Percentiles rank a stretch among this genome's conserved stretches.
Conservation (phyloP, 257 asterid species). For the Solanum corneliomulleri region DNA sequence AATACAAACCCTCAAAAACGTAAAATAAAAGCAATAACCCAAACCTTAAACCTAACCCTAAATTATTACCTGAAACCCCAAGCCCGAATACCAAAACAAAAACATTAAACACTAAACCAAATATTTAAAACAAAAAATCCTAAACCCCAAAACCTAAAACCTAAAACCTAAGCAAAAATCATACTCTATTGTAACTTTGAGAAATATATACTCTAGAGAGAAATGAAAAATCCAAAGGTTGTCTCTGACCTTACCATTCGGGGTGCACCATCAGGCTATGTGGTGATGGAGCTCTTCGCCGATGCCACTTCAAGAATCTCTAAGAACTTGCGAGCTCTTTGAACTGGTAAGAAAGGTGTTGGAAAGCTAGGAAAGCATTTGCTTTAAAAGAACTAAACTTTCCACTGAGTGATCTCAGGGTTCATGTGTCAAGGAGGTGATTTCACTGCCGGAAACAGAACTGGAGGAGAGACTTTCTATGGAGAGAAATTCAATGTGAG, state of each 20-base stretch:
- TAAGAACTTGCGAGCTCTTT: slow-evolving; percentile 59
- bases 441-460: slow-evolving; percentile 66
- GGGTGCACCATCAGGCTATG: slow-evolving; percentile 40
- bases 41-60: no score
- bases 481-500: slow-evolving; percentile 50
- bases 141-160: no score
- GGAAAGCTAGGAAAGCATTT: slow-evolving; percentile 57
- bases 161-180: slow-evolving; percentile 20
- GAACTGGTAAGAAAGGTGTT: slow-evolving; percentile 60
- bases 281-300: slow-evolving; percentile 53
- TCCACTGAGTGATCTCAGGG: slow-evolving; percentile 68
- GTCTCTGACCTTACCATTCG: slow-evolving; percentile 60
- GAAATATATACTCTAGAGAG: neutral
- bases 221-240: slow-evolving; percentile 51
- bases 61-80: no score
- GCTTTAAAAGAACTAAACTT: slow-evolving; percentile 51
- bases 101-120: no score
- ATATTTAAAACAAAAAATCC: no score
- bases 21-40: no score
- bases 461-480: slow-evolving; percentile 66
- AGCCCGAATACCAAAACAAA: no score
- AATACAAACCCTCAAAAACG: no score
- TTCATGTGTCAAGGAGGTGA: slow-evolving; percentile 85
- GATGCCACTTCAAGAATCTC: slow-evolving; percentile 51
- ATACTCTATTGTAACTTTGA: neutral